Base-by-base conservation (phyloP, 2,329 filamentous ascomycete genomes). In the Penicillium polonicum region DNA sequence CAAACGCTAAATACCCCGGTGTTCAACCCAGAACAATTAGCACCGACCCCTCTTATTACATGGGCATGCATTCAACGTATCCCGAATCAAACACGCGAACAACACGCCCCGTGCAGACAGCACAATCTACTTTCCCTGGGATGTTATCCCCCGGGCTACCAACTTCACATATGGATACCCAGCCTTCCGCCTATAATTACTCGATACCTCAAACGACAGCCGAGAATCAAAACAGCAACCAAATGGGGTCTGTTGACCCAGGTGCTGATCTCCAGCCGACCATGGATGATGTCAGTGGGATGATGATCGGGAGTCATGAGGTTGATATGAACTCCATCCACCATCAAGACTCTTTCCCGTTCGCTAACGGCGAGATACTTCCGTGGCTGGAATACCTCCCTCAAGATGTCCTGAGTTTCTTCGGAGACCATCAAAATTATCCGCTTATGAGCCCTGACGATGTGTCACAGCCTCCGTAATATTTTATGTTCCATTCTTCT, bases 371-470 rank as follows among this genome's bases (percentile, higher is more conserved):
- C 1, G 83, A 85, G 17, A 88, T 90, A 43, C 83, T 90, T 74
- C 85, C 87, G 0, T 92, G 89, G 88, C 77, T 92, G 12, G 89
- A 91, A 65, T 90, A 89, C 59, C 76, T 91, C 7, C 88, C 88
- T 0, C 82, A 82, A 25, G 87, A 90, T 67, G 81, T 89, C 59
- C 67, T 89, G 39, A 81, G 79, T 33, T 81, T 85, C 52, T 85
- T 79, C 60, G 76, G 73, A 4, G 76, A 79, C 12, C 65, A 72
- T 44, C 70, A 73, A 52, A 69, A 63, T 44, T 75, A 68, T 33
- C 57, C 66, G 13, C 59, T 74, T 50, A 70, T 73, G 70, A 72
- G 62, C 46, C 66, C 66, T n/a, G 65, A 68, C 23, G 66, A 72
- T 48, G 58, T 58, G 33, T 59, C 67, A 45, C 66, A 52, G 19